Evolutionary conservation across 1,139 yeast genomes (phyloP).

Genomic region (Nakaseomyces bracarensis): DNA sequence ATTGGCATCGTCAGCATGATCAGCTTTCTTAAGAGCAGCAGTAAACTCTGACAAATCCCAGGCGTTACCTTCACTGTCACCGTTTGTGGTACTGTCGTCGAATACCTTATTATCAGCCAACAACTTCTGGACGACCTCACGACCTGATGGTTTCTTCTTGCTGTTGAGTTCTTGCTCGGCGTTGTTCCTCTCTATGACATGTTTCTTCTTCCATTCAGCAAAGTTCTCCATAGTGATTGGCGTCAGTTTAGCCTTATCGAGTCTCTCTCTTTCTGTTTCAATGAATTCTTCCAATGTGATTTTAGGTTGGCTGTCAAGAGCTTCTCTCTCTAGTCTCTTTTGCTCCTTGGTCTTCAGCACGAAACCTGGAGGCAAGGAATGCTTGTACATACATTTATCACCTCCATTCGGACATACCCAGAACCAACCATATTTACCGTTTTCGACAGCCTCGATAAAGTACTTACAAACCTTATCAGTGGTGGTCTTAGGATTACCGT

Average conservation of each 20-base stretch:
- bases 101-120: slow-evolving; percentile 49
- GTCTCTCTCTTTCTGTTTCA: slow-evolving; percentile 82
- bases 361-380: slow-evolving; percentile 95
- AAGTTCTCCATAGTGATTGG: slow-evolving; percentile 86
- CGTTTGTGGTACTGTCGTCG: slow-evolving; percentile 35
- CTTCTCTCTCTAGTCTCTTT: slow-evolving; percentile 78
- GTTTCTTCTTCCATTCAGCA: slow-evolving; percentile 71
- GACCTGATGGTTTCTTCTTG: slow-evolving; percentile 56
- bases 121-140: slow-evolving; percentile 70
- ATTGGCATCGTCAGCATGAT: slow-evolving; percentile 21
- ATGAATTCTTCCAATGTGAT: slow-evolving; percentile 92
- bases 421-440: slow-evolving; percentile 97
- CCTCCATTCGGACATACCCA: slow-evolving; percentile 98
- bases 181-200: slow-evolving; percentile 52
- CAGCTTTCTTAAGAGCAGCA: slow-evolving; percentile 25
- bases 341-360: slow-evolving; percentile 95
- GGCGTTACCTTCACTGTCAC: slow-evolving; percentile 45
- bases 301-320: slow-evolving; percentile 77
- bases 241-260: slow-evolving; percentile 70
- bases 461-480: slow-evolving; percentile 91
- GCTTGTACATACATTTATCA: slow-evolving; percentile 85
- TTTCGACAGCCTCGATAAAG: slow-evolving; percentile 95
- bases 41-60: slow-evolving; percentile 58
- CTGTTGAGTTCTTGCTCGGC: slow-evolving; percentile 47
- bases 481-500: slow-evolving; percentile 88